Evolutionary conservation across 2,329 filamentous ascomycete species (phyloP).

Genomic region (Pseudogymnoascus sp.): DNA sequence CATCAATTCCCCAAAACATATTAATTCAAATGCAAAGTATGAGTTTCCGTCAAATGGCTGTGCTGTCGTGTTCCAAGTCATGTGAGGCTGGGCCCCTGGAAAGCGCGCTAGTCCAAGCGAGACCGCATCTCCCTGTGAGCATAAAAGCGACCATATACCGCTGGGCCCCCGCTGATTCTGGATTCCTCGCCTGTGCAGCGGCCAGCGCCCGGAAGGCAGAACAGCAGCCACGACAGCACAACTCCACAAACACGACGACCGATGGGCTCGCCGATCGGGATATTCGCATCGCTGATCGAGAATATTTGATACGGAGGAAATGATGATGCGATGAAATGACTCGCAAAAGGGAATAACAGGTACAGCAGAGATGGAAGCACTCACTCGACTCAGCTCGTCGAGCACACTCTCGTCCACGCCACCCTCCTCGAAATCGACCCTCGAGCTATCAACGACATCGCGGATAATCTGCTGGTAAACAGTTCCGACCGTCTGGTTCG

Average conservation of each 20-base stretch:
- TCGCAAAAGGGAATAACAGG: neutral
- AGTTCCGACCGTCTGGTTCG: conserved; percentile 41
- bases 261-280: neutral
- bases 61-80: conserved; percentile 2
- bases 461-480: conserved; percentile 74
- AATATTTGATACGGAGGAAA: neutral
- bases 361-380: conserved; percentile 29
- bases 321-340: neutral
- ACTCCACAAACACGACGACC: neutral
- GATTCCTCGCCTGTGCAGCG: conserved; percentile 27
- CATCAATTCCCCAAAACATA: conserved; percentile 8
- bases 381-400: conserved; percentile 79
- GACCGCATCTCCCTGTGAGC: conserved; percentile 19
- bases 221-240: conserved; percentile 16
- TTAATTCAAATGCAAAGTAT: neutral
- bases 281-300: neutral
- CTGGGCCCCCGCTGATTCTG: conserved; percentile 35
- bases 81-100: neutral
- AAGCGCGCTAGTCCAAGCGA: conserved; percentile 8
- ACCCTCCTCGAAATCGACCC: conserved; percentile 93
- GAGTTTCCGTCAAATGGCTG: neutral
- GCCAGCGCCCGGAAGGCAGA: conserved; percentile 31
- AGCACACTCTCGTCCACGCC: conserved; percentile 83
- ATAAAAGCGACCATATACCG: conserved; percentile 52
- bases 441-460: conserved; percentile 84